Evolutionary conservation across 2,329 filamentous ascomycete genomes (phyloP).

Genomic region (Hypoxylon sp.): DNA sequence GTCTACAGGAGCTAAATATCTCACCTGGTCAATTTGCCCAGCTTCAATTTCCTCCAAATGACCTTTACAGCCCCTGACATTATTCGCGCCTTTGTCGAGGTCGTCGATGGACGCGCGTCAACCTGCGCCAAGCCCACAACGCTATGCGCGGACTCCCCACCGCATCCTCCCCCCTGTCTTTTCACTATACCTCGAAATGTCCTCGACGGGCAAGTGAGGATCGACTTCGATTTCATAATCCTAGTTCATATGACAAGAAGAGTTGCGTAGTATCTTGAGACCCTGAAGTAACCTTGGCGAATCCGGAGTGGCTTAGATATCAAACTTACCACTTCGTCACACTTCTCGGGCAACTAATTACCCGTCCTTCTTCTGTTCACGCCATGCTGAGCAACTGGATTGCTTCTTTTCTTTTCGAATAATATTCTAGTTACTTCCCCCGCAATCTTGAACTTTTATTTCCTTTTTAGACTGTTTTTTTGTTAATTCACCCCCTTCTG

Average conservation of each 20-base stretch:
- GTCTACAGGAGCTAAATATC: slow-evolving; percentile 16
- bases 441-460: slow-evolving; percentile 25
- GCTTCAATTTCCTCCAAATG: slow-evolving; percentile 21
- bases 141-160: slow-evolving; percentile 44
- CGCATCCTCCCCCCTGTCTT: slow-evolving; percentile 20
- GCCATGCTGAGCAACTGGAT: slow-evolving; percentile 37
- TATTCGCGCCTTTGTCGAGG: slow-evolving; percentile 21
- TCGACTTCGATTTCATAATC: slow-evolving; percentile 28
- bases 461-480: slow-evolving; percentile 34
- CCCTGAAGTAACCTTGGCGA: slow-evolving; percentile 37
- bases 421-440: slow-evolving; percentile 23
- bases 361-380: slow-evolving; percentile 33
- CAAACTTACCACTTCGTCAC: slow-evolving; percentile 31
- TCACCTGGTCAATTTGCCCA: slow-evolving; percentile 19
- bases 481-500: slow-evolving; percentile 26
- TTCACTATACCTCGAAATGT: slow-evolving; percentile 10
- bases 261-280: slow-evolving; percentile 31
- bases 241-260: slow-evolving; percentile 33
- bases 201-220: slow-evolving; percentile 22
- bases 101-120: slow-evolving; percentile 44
- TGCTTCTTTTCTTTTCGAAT: slow-evolving; percentile 37
- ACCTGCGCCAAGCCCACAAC: slow-evolving; percentile 42
- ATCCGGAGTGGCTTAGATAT: slow-evolving; percentile 47
- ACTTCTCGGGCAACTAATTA: slow-evolving; percentile 29
- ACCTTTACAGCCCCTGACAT: slow-evolving; percentile 25